Percentiles rank a stretch among this genome's conserved stretches.
phyloP scores from a whole-genome alignment of 257 asterid species.

The Verbena officinalis region DNA sequence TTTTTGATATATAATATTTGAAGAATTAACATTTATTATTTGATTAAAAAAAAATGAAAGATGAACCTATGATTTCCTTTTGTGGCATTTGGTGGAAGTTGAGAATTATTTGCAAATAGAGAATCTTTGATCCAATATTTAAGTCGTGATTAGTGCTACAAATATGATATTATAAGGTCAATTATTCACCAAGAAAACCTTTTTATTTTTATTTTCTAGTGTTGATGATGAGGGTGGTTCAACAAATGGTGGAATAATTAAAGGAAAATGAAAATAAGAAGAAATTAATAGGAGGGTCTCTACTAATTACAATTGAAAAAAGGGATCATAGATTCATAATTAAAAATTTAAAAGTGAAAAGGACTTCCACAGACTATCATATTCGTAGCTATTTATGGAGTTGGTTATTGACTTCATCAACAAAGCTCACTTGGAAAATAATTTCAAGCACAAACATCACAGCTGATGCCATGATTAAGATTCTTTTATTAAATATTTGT shows the following conservation, averaged over 20 bases:
- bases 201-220: background rate
- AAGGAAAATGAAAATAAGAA: background rate
- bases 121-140: background rate
- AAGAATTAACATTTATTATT: no score
- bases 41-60: no score
- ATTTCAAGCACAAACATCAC: slow-evolving; percentile 27
- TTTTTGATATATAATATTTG: no score
- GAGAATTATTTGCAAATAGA: background rate
- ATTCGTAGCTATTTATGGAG: slow-evolving; percentile 34
- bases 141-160: background rate
- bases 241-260: slow-evolving; percentile 39
- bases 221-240: slow-evolving; percentile 45
- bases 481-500: slow-evolving; percentile 2
- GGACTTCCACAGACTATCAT: slow-evolving; percentile 33
- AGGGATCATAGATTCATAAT: slow-evolving; percentile 33
- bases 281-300: background rate
- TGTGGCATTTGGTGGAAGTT: background rate
- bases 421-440: slow-evolving; percentile 10
- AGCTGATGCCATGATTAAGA: slow-evolving; percentile 34
- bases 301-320: slow-evolving; percentile 1
- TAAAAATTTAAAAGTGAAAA: slow-evolving; percentile 32
- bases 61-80: background rate
- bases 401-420: slow-evolving; percentile 41
- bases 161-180: background rate
- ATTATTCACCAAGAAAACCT: slow-evolving; percentile 21